phyloP scores from a whole-genome alignment of 2,329 filamentous ascomycete genomes.

The Penicillium oxalicum region DNA sequence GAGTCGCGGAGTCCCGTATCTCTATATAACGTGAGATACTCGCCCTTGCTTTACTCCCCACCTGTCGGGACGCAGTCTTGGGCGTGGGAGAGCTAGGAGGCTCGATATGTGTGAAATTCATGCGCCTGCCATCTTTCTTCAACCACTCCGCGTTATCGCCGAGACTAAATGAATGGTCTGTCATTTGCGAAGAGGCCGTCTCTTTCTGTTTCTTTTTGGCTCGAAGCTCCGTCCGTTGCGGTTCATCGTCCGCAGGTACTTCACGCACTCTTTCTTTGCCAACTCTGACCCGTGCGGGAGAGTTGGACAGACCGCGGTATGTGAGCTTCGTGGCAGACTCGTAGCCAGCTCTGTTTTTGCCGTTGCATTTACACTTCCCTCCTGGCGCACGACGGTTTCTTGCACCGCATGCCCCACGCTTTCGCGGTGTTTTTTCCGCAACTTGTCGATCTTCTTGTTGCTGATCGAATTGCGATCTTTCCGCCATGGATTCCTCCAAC shows the following conservation, averaged over 20 bases:
- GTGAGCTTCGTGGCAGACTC: background rate
- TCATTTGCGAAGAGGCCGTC: background rate
- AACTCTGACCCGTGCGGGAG: background rate
- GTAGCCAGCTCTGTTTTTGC: background rate
- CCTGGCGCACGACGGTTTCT: conserved; percentile 23
- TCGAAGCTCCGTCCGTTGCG: background rate
- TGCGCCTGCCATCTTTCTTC: conserved; percentile 25
- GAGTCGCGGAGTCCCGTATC: background rate
- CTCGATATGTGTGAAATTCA: conserved; percentile 28
- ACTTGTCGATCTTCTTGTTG: background rate
- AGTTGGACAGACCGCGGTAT: background rate
- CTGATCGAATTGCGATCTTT: conserved; percentile 16
- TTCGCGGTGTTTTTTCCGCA: conserved; percentile 3
- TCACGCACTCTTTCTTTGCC: background rate
- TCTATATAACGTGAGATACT: conserved; percentile 3
- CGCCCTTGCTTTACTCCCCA: conserved; percentile 9
- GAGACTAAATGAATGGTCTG: conserved; percentile 3
- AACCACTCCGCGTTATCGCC: conserved; percentile 20
- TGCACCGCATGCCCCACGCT: conserved; percentile 16
- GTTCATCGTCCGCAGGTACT: background rate
- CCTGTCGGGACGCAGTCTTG: conserved; percentile 17
- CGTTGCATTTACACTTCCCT: conserved; percentile 16
- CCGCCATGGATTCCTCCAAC: conserved; percentile 45
- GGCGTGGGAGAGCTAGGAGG: conserved; percentile 34
- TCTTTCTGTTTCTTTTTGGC: conserved; percentile 4